These are phyloP conservation scores for Carpinus viminea DNA, from an alignment of 306 rosid genomes.

Conservation along the genomic window DNA sequence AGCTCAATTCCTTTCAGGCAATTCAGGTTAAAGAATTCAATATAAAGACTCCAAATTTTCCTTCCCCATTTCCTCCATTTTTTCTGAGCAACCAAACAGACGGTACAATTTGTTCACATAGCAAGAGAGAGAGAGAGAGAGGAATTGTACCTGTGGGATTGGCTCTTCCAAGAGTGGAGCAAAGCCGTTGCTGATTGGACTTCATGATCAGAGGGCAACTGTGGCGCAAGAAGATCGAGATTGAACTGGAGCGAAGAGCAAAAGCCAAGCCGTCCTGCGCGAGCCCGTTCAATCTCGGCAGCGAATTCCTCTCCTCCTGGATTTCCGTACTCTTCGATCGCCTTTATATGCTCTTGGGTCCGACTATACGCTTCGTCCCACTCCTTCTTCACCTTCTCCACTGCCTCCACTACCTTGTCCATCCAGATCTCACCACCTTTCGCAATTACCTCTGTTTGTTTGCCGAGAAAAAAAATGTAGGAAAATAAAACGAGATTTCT, in stretches of 20 bases:
- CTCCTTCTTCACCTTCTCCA: constrained; percentile 63
- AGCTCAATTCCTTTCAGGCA: not conserved
- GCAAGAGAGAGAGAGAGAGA: not conserved
- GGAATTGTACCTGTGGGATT: constrained; percentile 47
- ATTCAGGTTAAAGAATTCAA: not conserved
- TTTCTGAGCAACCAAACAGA: constrained; percentile 2
- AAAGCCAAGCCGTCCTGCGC: constrained; percentile 76
- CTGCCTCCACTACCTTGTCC: constrained; percentile 84
- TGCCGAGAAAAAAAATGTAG: not conserved
- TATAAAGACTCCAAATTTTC: not conserved
- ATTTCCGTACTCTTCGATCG: constrained; percentile 57
- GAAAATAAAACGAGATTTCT: not conserved
- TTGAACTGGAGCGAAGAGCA: constrained; percentile 72
- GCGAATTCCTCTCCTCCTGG: constrained; percentile 51
- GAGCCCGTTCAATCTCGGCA: constrained; percentile 75
- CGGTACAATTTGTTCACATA: no score
- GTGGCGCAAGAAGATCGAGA: constrained; percentile 90
- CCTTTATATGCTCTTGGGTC: constrained; percentile 56
- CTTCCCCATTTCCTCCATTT: not conserved
- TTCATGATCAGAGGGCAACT: constrained; percentile 58
- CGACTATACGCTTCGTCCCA: constrained; percentile 64
- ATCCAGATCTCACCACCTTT: constrained; percentile 6
- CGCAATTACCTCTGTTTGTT: not conserved
- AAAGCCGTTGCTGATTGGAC: constrained; percentile 56
- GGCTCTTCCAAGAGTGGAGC: constrained; percentile 75